Base-by-base conservation (phyloP, 441 rosid genomes). In the Biscutella laevigata region DNA sequence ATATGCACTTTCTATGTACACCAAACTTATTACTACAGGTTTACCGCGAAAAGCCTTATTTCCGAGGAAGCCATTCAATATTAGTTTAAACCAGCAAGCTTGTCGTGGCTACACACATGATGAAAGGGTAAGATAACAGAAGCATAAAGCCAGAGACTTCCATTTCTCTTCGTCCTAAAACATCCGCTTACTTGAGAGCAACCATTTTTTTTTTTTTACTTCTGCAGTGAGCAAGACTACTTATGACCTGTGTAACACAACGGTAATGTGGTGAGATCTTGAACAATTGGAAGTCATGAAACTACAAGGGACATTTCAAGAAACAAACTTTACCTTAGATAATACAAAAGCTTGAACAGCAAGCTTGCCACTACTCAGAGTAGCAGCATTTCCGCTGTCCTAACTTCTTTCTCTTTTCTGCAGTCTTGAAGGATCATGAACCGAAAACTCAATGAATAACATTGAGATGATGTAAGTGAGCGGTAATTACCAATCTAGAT, bases 341-440 rank as follows among this genome's bases (percentile, higher is more conserved):
- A n/a, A 90, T 75, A 84, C 80, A 71, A 78, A 56, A 94, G 91
- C 84, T 82, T 34, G 84, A 80, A 84, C 76, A 63, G 60, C 79
- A 81, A 84, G 86, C 82, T 75, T 75, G 82, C 89, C 77, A 78
- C 88, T 77, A 71, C 60, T 63, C 40, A 49, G 53, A 57, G 84
- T 81, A 84, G 94, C 89, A 79, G 49, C 70, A n/a, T n/a, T n/a
- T n/a, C n/a, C n/a, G n/a, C n/a, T 80, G 86, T 78, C 77, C 79
- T 74, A 80, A 73, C 83, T 78, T 77, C 44, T 26, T 51, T 49
- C 45, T 35, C 41, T 32, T 67, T 36, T 55, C 57, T 45, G 57
- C 62, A 66, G 38, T 40, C 57, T 53, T 53, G 16, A 20, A 32
- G 51, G 28, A 22, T 53, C 36, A 41, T 22, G 50, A 50, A 28